phyloP scores from a whole-genome alignment of 768 basidiomycete species.

The Grammothele lineata region DNA sequence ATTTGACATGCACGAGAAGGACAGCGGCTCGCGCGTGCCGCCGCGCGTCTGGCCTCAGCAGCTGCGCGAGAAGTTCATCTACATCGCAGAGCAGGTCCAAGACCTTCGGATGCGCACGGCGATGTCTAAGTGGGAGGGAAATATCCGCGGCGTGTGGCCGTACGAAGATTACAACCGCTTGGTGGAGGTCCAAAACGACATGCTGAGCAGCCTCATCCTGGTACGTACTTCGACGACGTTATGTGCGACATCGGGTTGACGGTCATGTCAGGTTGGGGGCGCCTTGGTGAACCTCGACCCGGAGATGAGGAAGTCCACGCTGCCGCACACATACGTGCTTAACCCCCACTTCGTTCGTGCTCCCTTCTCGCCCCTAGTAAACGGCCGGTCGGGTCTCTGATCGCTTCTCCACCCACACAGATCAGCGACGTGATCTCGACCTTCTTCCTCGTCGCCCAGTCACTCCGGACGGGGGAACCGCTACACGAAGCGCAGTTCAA shows the following conservation, averaged over 20 bases:
- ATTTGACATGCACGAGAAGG: neutral
- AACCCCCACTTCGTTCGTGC: slow-evolving; percentile 51
- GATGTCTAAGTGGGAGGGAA: slow-evolving; percentile 45
- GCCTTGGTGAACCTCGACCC: slow-evolving; percentile 41
- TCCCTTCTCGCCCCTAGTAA: neutral
- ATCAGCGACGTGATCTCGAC: slow-evolving; percentile 41
- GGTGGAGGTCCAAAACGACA: slow-evolving; percentile 35
- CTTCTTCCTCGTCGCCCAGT: slow-evolving; percentile 40
- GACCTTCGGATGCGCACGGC: slow-evolving; percentile 31
- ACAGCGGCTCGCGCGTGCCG: slow-evolving; percentile 6
- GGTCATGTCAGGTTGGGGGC: slow-evolving; percentile 30
- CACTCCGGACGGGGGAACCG: slow-evolving; percentile 41
- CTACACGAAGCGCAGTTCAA: slow-evolving; percentile 39
- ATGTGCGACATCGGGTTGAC: slow-evolving; percentile 22
- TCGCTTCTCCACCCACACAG: slow-evolving; percentile 13
- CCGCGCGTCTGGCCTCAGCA: slow-evolving; percentile 21
- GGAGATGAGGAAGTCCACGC: slow-evolving; percentile 35
- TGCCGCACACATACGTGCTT: slow-evolving; percentile 43
- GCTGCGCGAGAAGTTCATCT: slow-evolving; percentile 29
- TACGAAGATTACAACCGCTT: slow-evolving; percentile 41
- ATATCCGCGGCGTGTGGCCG: slow-evolving; percentile 50
- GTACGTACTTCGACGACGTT: slow-evolving; percentile 30
- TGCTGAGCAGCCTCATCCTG: slow-evolving; percentile 28
- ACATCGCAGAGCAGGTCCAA: slow-evolving; percentile 30
- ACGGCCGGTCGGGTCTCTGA: neutral